Percentiles rank a stretch among this genome's conserved stretches.
Conservation (phyloP, 805 yeast species). For the Candida schatavii region DNA sequence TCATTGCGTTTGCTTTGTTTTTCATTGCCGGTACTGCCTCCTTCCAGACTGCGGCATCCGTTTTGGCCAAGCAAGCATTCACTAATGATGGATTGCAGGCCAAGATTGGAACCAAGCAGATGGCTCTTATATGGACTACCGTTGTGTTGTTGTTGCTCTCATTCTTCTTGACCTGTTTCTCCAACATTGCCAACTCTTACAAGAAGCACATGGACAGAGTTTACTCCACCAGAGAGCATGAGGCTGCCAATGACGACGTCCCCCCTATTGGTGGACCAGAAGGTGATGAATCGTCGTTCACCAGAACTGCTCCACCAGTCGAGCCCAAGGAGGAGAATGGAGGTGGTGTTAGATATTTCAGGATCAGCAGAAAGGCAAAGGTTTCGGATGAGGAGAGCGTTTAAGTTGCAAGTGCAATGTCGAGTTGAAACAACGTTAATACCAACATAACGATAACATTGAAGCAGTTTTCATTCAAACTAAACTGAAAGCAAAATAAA, state of each 20-base stretch:
- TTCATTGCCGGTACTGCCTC: constrained; percentile 63
- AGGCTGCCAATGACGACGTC: constrained; percentile 12
- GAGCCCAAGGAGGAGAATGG: constrained; percentile 33
- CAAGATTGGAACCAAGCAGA: constrained; percentile 52
- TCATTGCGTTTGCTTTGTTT: constrained; percentile 50
- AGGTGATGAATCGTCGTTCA: constrained; percentile 42
- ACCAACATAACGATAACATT: too few species aligned
- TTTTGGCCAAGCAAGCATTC: constrained; percentile 74
- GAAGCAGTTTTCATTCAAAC: too few species aligned
- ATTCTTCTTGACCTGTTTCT: constrained; percentile 52
- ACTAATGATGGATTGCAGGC: constrained; percentile 40
- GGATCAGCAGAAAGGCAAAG: constrained; percentile 54
- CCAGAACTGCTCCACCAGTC: constrained; percentile 33
- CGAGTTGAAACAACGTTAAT: too few species aligned
- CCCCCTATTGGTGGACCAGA: constrained; percentile 22
- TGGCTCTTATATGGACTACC: constrained; percentile 73
- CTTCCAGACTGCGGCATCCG: constrained; percentile 72
- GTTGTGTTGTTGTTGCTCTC: constrained; percentile 50
- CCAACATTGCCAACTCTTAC: constrained; percentile 48
- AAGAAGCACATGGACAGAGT: constrained; percentile 46
- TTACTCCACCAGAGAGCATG: constrained; percentile 22
- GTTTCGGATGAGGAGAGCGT: constrained; percentile 44
- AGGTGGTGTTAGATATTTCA: constrained; percentile 74
- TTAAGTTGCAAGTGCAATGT: too few species aligned
- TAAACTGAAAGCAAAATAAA: background rate